phyloP scores from a whole-genome alignment of 768 basidiomycete species.

The Suillus alpinus region DNA sequence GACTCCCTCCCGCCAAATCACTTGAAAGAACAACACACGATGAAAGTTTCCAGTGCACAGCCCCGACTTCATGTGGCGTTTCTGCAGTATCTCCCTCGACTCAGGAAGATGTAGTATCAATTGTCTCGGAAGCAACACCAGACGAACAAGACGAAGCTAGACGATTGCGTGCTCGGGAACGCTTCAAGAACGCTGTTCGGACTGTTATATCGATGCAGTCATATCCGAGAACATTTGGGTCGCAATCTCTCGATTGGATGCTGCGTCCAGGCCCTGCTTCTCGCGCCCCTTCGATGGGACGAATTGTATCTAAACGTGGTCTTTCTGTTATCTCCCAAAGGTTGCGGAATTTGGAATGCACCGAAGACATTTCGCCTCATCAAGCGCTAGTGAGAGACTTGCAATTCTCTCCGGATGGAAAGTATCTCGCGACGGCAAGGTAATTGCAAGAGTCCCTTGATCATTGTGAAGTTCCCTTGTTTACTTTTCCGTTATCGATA shows the following conservation, averaged over 20 bases:
- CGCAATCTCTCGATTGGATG: background rate
- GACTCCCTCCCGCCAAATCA: background rate
- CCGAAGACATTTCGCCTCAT: slow-evolving; percentile 44
- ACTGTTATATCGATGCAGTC: slow-evolving; percentile 43
- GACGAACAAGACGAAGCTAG: slow-evolving; percentile 24
- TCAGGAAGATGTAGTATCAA: slow-evolving; percentile 18
- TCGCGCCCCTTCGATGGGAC: background rate
- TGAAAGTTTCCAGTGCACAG: background rate
- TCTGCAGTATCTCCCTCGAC: background rate
- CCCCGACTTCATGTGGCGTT: background rate
- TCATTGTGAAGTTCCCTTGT: slow-evolving; percentile 1
- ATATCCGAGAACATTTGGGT: background rate
- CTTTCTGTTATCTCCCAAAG: slow-evolving; percentile 20
- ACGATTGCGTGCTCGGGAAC: slow-evolving; percentile 29
- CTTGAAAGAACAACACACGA: background rate
- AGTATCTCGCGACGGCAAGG: slow-evolving; percentile 53
- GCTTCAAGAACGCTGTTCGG: slow-evolving; percentile 43
- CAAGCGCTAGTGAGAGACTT: slow-evolving; percentile 54
- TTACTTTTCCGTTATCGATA: slow-evolving; percentile 15
- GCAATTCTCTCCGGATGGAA: slow-evolving; percentile 55
- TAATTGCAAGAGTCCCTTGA: slow-evolving; percentile 12
- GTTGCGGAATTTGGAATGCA: slow-evolving; percentile 36
- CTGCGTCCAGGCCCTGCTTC: background rate
- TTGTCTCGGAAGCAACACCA: slow-evolving; percentile 25
- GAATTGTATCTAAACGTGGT: background rate